Evolutionary conservation across 371 early-diverging fungal genomes (phyloP), one percentile per base, ranked within the genome.

Genomic region (Apophysomyces variabilis): DNA sequence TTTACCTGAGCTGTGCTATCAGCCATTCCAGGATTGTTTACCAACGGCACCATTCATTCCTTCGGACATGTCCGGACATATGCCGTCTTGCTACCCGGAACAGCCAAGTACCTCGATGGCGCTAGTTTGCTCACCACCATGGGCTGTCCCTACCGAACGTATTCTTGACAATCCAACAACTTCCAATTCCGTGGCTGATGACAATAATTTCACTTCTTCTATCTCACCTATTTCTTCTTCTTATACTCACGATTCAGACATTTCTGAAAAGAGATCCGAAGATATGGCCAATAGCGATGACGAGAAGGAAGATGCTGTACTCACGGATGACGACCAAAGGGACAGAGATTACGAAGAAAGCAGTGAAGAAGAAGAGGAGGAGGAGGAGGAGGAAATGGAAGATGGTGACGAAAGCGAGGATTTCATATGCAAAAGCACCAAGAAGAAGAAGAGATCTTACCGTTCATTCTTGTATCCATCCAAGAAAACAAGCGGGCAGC

Each of bases 401-500:
- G 67, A 66, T 45, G 57, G 60, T 35, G 54, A 64, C 21, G 65
- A 68, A 0, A 18, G 11, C 7, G 65, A 61, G 7, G 58, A 69
- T 26, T 4, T n/a, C 21, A 18, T 26, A 21, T 50, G 54, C 18
- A n/a, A 50, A 8, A 11, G 9, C 9, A 5, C 54, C 13, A 18
- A 9, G 54, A 61, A 64, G 16, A 21, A 41, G 8, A 13, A 14
- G 4, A 26, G 21, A 7, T 36, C 9, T 3, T 18, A 12, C 16
- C 37, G 39, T 39, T 37, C 32, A 26, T 26, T 26, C 32, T 26
- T 13, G 43, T 26, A 16, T 38, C 13, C 11, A 36, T 32, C 13
- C 7, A 32, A 36, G 16, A 35, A 47, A 45, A 39, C 62, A 44
- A 32, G 67, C 56, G 35, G 57, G 32, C 5, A 62, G 61, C 50